Conservation (phyloP, 2,329 filamentous ascomycete genomes). For the Boeremia lycopersici region DNA sequence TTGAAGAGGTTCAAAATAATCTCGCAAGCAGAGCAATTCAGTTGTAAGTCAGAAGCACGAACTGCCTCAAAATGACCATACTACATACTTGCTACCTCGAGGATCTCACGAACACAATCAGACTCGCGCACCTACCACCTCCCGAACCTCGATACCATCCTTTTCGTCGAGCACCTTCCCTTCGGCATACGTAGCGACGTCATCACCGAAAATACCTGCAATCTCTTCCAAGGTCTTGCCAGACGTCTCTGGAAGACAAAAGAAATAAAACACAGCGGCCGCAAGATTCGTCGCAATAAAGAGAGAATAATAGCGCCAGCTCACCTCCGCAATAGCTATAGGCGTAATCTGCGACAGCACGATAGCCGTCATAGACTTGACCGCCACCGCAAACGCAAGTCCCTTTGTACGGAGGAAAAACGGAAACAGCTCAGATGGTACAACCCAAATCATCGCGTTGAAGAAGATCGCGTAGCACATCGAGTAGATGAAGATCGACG, state of each 20-base stretch:
- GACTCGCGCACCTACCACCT: background rate
- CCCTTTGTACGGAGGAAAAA: background rate
- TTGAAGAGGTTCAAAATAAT: no score
- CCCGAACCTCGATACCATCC: background rate
- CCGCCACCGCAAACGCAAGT: background rate
- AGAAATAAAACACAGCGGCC: background rate
- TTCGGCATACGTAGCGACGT: background rate
- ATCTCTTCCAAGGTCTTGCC: background rate
- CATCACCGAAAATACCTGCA: background rate
- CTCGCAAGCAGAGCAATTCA: no score
- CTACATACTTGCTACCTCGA: no score
- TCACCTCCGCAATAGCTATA: background rate
- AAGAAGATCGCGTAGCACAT: background rate
- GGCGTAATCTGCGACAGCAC: background rate
- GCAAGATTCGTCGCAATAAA: background rate
- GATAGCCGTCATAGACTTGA: background rate
- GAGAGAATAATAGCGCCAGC: background rate
- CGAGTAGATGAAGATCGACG: background rate
- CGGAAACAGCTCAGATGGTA: background rate
- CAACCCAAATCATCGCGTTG: background rate
- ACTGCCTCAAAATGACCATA: no score
- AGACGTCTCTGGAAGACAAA: background rate
- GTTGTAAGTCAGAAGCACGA: no score
- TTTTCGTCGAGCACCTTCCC: conserved; percentile 1
- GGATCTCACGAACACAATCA: background rate